Base-by-base conservation (phyloP, 306 rosid genomes). In the Pueraria montana region DNA sequence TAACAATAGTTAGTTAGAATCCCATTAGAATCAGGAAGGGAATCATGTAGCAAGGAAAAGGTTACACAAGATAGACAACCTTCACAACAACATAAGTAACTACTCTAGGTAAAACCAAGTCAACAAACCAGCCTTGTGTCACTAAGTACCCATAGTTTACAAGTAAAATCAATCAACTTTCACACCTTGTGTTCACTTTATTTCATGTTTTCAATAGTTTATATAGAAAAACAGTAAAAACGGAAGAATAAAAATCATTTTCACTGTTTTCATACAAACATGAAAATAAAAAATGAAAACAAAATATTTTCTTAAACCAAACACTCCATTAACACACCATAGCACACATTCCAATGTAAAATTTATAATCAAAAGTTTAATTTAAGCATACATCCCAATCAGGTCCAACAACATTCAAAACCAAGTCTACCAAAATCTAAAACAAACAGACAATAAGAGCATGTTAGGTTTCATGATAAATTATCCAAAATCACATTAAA, bases 31-130 rank as follows among this genome's bases (percentile, higher is more conserved):
- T 40, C 48, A 63, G 32, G 73, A 40, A 59, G 13, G 43, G n/a
- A 40, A 36, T 10, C 24, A n/a, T n/a, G 12, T 75, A 21, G 56
- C 53, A 61, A 46, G 10, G 79, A 46, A 81, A 72, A 72, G 73
- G 43, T 30, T 49, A 59, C 48, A 38, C 74, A 48, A 36, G 43
- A 36, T 14, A 49, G 55, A 61, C 74, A 56, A 23, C 8, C 55
- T 46, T 36, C 68, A 80, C 66, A 58, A 12, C 53, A 67, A 67
- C 42, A 17, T 0, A 34, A 16, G 11, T 62, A 32, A 63, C 18
- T 0, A 82, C 21, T 50, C 68, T 52, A 17, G 59, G 38, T 43
- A 64, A 18, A 34, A 34, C 24, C 55, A 53, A 36, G 17, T 26
- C 45, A 23, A 75, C 11, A 75, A 64, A 38, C 70, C 61, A 64